Conservation (phyloP, 2,329 filamentous ascomycete species). For the Penicillium psychrosexuale region DNA sequence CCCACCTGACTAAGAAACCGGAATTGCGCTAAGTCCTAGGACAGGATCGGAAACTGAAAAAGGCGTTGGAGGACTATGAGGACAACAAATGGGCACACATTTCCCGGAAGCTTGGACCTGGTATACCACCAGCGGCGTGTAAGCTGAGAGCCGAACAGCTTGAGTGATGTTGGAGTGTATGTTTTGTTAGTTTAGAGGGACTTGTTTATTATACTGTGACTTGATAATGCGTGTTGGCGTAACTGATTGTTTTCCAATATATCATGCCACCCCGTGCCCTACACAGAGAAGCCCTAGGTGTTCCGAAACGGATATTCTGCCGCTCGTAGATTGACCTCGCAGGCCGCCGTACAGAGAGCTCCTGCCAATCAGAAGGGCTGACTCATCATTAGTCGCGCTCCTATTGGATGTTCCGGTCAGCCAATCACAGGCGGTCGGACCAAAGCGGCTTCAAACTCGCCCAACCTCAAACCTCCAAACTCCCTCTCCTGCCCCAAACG, state of each 20-base stretch:
- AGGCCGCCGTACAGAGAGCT: constrained; percentile 7
- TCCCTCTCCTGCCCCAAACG: constrained; percentile 30
- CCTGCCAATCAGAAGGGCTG: constrained; percentile 17
- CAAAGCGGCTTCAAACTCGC: constrained; percentile 41
- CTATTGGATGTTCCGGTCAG: constrained; percentile 8
- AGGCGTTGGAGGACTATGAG: constrained; percentile 43
- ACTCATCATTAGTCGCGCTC: constrained; percentile 11
- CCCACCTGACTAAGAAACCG: neutral
- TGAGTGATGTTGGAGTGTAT: constrained; percentile 1
- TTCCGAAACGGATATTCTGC: constrained; percentile 13
- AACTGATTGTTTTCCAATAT: neutral
- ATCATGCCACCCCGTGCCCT: constrained; percentile 10
- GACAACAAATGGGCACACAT: constrained; percentile 87
- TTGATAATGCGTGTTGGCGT: neutral
- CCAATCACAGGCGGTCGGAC: constrained; percentile 30
- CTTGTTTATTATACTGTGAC: neutral
- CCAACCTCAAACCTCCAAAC: constrained; percentile 36
- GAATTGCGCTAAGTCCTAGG: neutral
- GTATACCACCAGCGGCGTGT: constrained; percentile 83
- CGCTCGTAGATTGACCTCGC: neutral
- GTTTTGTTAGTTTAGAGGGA: neutral
- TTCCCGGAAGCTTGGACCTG: constrained; percentile 83
- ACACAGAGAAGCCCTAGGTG: constrained; percentile 17
- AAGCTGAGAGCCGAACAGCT: constrained; percentile 67
- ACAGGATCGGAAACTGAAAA: constrained; percentile 39